phyloP scores from a whole-genome alignment of 2,329 filamentous ascomycete species.

The Nannizziopsis arthrosporioides region DNA sequence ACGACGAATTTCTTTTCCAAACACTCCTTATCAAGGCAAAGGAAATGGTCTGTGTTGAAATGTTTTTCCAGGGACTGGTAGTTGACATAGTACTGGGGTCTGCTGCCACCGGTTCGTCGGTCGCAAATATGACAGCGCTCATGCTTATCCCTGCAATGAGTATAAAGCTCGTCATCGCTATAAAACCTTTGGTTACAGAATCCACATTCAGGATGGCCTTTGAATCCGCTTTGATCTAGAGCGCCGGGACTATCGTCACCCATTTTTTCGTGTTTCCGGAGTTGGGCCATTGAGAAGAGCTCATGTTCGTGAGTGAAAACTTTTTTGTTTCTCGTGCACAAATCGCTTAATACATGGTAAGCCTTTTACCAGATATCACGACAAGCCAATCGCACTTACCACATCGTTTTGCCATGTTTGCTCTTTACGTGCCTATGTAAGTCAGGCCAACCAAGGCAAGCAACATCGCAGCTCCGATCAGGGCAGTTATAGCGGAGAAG shows the following conservation, averaged over 20 bases:
- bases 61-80: conserved; percentile 79
- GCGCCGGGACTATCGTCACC: conserved; percentile 87
- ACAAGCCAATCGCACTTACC: conserved; percentile 34
- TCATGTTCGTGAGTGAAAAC: conserved; percentile 98
- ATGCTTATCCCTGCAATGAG: conserved; percentile 86
- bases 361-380: not conserved
- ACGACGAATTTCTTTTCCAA: conserved; percentile 96
- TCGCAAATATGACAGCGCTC: conserved; percentile 95
- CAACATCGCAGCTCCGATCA: conserved; percentile 69
- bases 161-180: conserved; percentile 86
- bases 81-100: conserved; percentile 83
- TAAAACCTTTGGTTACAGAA: conserved; percentile 92
- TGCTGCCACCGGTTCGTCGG: conserved; percentile 47
- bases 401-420: conserved; percentile 78
- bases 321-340: conserved; percentile 90
- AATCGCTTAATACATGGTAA: conserved; percentile 44
- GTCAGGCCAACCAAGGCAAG: conserved; percentile 69
- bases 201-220: conserved; percentile 83
- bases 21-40: conserved; percentile 76
- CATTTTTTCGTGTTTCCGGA: conserved; percentile 76
- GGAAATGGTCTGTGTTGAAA: conserved; percentile 75
- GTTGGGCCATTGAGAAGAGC: conserved; percentile 67
- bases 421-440: conserved; percentile 70
- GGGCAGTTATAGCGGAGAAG: conserved; percentile 92
- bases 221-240: conserved; percentile 87